Evolutionary conservation across 164 flowering plant genomes (phyloP).

Genomic region (Vitis rupestris): DNA sequence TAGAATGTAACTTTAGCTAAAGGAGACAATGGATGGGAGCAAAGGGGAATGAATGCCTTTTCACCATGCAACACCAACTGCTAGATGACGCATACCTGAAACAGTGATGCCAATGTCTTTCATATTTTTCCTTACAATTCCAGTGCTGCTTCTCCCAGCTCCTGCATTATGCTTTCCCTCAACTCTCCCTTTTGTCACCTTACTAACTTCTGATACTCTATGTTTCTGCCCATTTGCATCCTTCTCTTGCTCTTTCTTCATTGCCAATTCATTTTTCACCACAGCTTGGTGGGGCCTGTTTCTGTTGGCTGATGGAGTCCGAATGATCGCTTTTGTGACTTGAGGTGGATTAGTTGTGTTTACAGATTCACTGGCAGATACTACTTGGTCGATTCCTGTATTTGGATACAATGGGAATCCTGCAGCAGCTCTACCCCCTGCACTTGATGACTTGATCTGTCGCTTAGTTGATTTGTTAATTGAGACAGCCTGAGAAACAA

Average conservation of each 20-base stretch:
- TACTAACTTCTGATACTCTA: constrained; percentile 15
- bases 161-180: constrained; percentile 10
- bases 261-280: constrained; percentile 5
- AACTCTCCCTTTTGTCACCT: constrained; percentile 16
- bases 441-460: constrained; percentile 20
- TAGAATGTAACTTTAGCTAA: constrained; percentile 6
- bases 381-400: constrained; percentile 14
- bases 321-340: constrained; percentile 6
- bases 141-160: constrained; percentile 12
- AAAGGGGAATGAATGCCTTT: neutral
- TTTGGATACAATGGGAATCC: constrained; percentile 13
- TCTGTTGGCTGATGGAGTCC: constrained; percentile 10
- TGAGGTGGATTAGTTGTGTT: constrained; percentile 12
- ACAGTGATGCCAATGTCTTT: constrained; percentile 16
- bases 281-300: constrained; percentile 2
- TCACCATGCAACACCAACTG: constrained; percentile 35
- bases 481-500: constrained; percentile 17
- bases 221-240: constrained; percentile 11
- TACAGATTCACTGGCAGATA: constrained; percentile 5
- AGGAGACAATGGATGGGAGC: constrained; percentile 18
- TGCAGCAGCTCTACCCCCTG: constrained; percentile 17
- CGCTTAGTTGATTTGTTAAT: constrained; percentile 17
- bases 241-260: constrained; percentile 21
- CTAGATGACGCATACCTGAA: constrained; percentile 19
- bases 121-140: constrained; percentile 22